Conservation (phyloP, 164 flowering plant genomes). For the Stephania cephalantha region DNA sequence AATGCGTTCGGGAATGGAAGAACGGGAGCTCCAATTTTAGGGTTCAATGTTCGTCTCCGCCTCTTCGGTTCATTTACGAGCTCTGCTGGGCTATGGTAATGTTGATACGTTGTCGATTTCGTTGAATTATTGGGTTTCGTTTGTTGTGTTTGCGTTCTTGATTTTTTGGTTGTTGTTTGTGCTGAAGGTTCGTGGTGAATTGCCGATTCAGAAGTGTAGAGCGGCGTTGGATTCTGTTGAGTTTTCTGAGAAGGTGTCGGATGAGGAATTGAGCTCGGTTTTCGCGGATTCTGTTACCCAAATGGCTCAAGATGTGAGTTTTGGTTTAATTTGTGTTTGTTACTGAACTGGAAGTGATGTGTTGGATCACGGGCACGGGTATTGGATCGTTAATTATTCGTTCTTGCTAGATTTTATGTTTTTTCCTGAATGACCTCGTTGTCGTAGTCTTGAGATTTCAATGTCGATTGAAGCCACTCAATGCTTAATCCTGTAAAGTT, state of each 20-base stretch:
- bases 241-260: slow-evolving; percentile 43
- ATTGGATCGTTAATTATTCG: background rate
- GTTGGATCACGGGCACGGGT: background rate
- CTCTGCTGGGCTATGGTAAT: slow-evolving; percentile 68
- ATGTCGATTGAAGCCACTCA: background rate
- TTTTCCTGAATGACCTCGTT: background rate
- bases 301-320: slow-evolving; percentile 89
- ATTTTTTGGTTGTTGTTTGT: background rate
- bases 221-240: slow-evolving; percentile 61
- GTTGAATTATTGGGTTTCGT: background rate
- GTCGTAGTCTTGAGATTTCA: background rate
- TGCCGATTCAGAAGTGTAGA: slow-evolving; percentile 78
- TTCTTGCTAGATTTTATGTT: background rate
- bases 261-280: slow-evolving; percentile 52
- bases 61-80: slow-evolving; percentile 81
- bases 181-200: slow-evolving; percentile 69
- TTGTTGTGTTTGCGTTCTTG: background rate
- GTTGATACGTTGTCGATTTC: background rate
- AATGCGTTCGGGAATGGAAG: slow-evolving; percentile 61
- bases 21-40: slow-evolving; percentile 43
- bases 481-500: too few species aligned
- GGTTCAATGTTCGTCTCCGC: slow-evolving; percentile 45
- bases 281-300: slow-evolving; percentile 84
- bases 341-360: background rate
- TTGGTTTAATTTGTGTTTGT: background rate